A percentile compares a stretch with the other conserved stretches of the same genome.
Evolutionary conservation across 164 flowering plant genomes (phyloP).

Genomic region (Liriodendron chinense): DNA sequence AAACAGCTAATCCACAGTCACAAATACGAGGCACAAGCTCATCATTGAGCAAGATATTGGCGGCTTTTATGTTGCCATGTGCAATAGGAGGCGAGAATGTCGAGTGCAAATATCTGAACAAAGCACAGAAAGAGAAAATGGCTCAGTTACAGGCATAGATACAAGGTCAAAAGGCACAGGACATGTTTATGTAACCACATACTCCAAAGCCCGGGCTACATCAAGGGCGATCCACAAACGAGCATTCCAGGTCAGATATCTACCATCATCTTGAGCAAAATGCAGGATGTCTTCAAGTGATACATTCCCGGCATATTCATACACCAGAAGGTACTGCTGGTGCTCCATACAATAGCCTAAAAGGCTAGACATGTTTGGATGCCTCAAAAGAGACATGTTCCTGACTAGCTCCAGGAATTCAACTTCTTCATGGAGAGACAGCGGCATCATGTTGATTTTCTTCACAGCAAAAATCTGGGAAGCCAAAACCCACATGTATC

Average conservation of each 20-base stretch:
- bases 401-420: conserved; percentile 62
- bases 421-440: conserved; percentile 70
- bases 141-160: not conserved
- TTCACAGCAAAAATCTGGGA: conserved; percentile 67
- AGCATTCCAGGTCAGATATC: conserved; percentile 55
- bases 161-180: not conserved
- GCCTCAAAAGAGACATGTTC: conserved; percentile 55
- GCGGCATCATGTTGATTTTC: conserved; percentile 41
- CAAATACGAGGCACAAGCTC: conserved; percentile 61
- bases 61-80: conserved; percentile 74
- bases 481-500: not conserved
- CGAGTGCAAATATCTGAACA: conserved; percentile 68
- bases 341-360: conserved; percentile 73
- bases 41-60: conserved; percentile 72
- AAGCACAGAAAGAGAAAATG: not conserved
- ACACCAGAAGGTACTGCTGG: conserved; percentile 71
- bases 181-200: conserved; percentile 21
- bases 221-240: conserved; percentile 76
- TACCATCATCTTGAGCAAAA: conserved; percentile 17
- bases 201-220: conserved; percentile 70
- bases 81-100: conserved; percentile 60
- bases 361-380: conserved; percentile 70
- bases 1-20: conserved; percentile 68
- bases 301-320: conserved; percentile 55
- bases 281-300: conserved; percentile 72